Conservation (phyloP, 2,329 filamentous ascomycete species). For the Aspergillus versicolor region DNA sequence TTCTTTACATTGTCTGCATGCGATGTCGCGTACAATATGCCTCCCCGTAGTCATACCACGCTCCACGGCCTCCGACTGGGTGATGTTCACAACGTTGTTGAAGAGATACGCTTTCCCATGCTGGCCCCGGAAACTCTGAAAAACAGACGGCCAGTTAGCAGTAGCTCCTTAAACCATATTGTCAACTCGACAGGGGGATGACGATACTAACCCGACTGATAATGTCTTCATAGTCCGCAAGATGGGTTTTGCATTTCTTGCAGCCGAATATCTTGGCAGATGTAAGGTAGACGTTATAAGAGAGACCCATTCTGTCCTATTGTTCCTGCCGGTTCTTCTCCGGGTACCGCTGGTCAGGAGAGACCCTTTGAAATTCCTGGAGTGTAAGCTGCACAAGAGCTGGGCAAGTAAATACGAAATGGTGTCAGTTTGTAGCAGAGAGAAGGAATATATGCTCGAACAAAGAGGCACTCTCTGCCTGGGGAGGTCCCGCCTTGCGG, state of each 20-base stretch:
- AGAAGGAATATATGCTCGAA: neutral
- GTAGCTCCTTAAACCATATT: neutral
- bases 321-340: slow-evolving; percentile 15
- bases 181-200: too few relatives aligned
- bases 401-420: slow-evolving; percentile 5
- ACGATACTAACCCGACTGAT: slow-evolving; percentile 77
- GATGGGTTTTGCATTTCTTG: slow-evolving; percentile 92
- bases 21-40: slow-evolving; percentile 91
- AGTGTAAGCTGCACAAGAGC: slow-evolving; percentile 21
- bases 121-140: slow-evolving; percentile 93
- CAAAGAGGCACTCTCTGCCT: slow-evolving; percentile 5
- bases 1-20: slow-evolving; percentile 85
- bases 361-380: slow-evolving; percentile 13
- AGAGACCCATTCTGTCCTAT: slow-evolving; percentile 68
- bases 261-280: slow-evolving; percentile 87
- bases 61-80: slow-evolving; percentile 76
- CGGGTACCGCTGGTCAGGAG: slow-evolving; percentile 14
- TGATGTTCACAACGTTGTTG: slow-evolving; percentile 89
- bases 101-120: slow-evolving; percentile 98
- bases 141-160: slow-evolving; percentile 3
- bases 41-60: slow-evolving; percentile 97
- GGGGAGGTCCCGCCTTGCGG: slow-evolving; percentile 14
- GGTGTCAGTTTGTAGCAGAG: slow-evolving; percentile 6
- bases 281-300: slow-evolving; percentile 88
- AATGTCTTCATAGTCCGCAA: slow-evolving; percentile 93